A percentile compares a stretch with the other conserved stretches of the same genome.
Conservation (phyloP, 2,329 filamentous ascomycete species). For the Trichoderma citrinoviride region DNA sequence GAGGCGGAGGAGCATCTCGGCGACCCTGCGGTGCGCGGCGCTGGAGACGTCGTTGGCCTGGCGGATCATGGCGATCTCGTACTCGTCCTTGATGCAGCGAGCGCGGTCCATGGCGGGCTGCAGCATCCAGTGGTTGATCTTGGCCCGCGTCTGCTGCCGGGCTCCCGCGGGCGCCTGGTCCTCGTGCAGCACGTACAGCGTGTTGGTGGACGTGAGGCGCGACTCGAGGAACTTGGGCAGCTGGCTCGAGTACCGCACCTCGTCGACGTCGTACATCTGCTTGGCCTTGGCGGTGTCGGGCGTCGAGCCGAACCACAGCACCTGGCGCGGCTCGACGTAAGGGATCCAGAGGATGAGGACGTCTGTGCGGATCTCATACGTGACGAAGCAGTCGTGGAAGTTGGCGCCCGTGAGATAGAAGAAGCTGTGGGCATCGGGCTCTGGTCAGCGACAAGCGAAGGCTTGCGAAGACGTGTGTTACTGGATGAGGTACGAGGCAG, state of each 20-base stretch:
- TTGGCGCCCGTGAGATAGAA: constrained; percentile 57
- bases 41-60: constrained; percentile 79
- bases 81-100: constrained; percentile 78
- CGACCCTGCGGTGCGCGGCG: constrained; percentile 70
- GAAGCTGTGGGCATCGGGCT: constrained; percentile 46
- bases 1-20: constrained; percentile 60
- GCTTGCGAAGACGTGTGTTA: too few species aligned
- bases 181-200: constrained; percentile 47
- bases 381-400: constrained; percentile 54
- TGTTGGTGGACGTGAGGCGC: constrained; percentile 40
- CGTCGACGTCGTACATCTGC: constrained; percentile 65
- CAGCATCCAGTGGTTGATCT: constrained; percentile 53
- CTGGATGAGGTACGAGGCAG: background rate
- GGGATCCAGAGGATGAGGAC: constrained; percentile 71
- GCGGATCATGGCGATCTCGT: constrained; percentile 79
- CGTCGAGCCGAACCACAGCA: constrained; percentile 63
- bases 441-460: background rate
- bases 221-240: constrained; percentile 47
- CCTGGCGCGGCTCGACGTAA: constrained; percentile 58
- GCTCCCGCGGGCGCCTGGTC: constrained; percentile 37
- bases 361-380: constrained; percentile 59
- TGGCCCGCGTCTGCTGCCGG: background rate
- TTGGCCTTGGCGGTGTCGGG: constrained; percentile 61
- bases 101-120: constrained; percentile 73
- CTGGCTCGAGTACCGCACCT: constrained; percentile 60